Evolutionary conservation across 2,329 filamentous ascomycete genomes (phyloP).

Genomic region (Lasiodiplodia sp.): DNA sequence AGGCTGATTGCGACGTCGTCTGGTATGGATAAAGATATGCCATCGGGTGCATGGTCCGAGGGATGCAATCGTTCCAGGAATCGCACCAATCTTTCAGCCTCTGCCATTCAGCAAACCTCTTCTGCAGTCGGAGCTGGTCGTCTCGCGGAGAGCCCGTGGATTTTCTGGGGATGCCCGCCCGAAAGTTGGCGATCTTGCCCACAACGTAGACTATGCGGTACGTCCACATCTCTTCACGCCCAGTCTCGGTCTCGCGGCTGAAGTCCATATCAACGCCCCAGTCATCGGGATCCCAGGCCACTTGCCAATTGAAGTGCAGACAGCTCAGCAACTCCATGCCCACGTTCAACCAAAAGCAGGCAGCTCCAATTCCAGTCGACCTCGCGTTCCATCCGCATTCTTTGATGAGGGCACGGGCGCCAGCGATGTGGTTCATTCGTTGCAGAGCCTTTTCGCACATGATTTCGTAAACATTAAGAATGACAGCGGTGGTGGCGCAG

Average conservation of each 20-base stretch:
- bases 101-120: constrained; percentile 78
- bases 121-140: constrained; percentile 69
- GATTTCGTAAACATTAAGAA: constrained; percentile 90
- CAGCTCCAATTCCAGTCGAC: constrained; percentile 78
- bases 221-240: constrained; percentile 83
- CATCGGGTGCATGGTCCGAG: constrained; percentile 86
- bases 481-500: constrained; percentile 85
- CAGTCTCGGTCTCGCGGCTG: constrained; percentile 61
- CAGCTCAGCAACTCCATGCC: constrained; percentile 90
- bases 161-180: constrained; percentile 70
- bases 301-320: constrained; percentile 84
- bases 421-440: constrained; percentile 88
- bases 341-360: constrained; percentile 95
- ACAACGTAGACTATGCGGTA: constrained; percentile 89
- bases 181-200: constrained; percentile 86
- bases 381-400: constrained; percentile 88
- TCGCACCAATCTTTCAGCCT: constrained; percentile 82
- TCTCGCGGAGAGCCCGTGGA: constrained; percentile 64
- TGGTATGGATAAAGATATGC: constrained; percentile 76
- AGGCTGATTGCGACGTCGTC: constrained; percentile 73
- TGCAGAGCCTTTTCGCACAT: constrained; percentile 83
- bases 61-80: constrained; percentile 79
- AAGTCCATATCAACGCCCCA: constrained; percentile 89
- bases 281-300: constrained; percentile 87
- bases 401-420: constrained; percentile 83